Evolutionary conservation across 345 rosid species (phyloP), one percentile per base, ranked within the genome.

Genomic region (Ceriops zippeliana): DNA sequence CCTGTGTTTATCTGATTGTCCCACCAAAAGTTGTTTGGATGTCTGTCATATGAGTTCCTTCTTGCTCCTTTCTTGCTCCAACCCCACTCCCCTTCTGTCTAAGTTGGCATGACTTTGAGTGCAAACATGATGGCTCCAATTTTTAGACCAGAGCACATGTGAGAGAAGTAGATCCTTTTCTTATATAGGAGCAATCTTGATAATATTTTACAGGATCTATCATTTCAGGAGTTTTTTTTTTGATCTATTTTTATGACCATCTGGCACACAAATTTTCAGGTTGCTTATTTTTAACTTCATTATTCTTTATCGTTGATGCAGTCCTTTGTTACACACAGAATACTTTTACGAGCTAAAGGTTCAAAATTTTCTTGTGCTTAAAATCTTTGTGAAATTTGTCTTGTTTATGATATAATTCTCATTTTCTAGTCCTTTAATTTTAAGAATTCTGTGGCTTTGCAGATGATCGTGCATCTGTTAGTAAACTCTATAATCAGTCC

Each of bases 311-410:
- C 1, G 27, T 42, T 58, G 65, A 24, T 86, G 84, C 90, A 90
- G 92, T 77, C 86, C 30, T 82, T 92, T 74, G 90, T 92, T 24
- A 88, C 96, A 2, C 93, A 89, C 74, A 80, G 90, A 79, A 52
- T 86, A 46, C 66, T 79, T 0, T 59, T 86, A 68, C 86, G 62
- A 70, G 52, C 76, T 67, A 69, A 82, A 82, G 95, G 90, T 86
- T 70, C 8, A 61, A 47, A 62, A 32, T 2, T 30, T 66, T 61
- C 47, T 52, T 22, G 8, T 37, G 10, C 61, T 27, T 20, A 51
- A 34, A 66, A 59, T 57, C 1, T 61, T 31, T 58, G 15, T 66
- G n/a, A 24, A 35, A 9, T n/a, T n/a, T 30, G 31, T 37, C 7
- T 19, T 58, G 42, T 58, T 70, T 16, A 7, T 26, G 6, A 16